Evolutionary conservation across 1,284 basidiomycete species (phyloP), one percentile per base, ranked within the genome.

Genomic region (Puccinia novopanici): DNA sequence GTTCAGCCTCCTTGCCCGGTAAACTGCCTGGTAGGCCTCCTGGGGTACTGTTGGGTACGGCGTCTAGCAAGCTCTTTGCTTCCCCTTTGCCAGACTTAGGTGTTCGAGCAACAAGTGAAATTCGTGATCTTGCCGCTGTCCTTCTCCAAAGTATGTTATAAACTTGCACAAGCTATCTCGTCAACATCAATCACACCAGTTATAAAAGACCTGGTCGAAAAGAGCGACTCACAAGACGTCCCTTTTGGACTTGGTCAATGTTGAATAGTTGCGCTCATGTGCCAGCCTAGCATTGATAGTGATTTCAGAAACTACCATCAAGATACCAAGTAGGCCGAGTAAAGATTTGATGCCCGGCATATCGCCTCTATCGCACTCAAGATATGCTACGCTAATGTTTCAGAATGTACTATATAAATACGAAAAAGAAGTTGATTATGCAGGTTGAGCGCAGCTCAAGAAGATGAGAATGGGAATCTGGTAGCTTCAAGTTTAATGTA

Each of bases 301-400:
- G 61, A 63, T 40, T 37, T 63, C 61, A 63, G 61, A 63, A n/a
- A 40, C 61, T 10, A 42, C 37, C 61, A 42, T 63, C 5, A 40
- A 63, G 37, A 19, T n/a, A 63, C 34, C 61, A 12, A 63, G 30
- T n/a, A 63, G 30, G 4, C 61, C 61, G 37, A 63, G 19, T 6
- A 63, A 37, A 63, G 37, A 63, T 63, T 63, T 63, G 22, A 63
- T 63, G 61, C 61, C 61, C 37, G 37, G 61, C 61, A 63, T 63
- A 1, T 12, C 30, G 59, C 34, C n/a, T n/a, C n/a, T n/a, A n/a
- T n/a, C n/a, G n/a, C n/a, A n/a, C 40, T 40, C 61, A 22, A 34
- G 17, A 17, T 37, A 61, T 19, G 2, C 17, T 13, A 37, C 37
- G 3, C 19, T 3, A 61, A 61, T 27, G 17, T 6, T 13, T 34